A percentile compares a stretch with the other conserved stretches of the same genome.
Evolutionary conservation across 176 grass and related monocot species (phyloP).

Genomic region (Cenchrus americanus): DNA sequence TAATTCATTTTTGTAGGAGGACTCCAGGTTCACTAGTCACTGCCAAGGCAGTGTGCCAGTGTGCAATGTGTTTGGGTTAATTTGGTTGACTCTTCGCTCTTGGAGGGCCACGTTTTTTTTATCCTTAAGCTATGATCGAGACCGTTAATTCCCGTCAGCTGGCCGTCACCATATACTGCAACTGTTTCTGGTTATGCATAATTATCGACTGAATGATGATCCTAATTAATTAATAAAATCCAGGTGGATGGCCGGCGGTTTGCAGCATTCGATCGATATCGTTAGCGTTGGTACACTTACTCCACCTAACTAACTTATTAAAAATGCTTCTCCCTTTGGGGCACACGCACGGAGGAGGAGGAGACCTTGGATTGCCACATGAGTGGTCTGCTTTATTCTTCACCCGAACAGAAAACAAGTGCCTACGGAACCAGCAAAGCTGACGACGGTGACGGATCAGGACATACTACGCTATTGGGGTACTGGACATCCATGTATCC

Average conservation of each 20-base stretch:
- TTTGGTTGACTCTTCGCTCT: too few species aligned
- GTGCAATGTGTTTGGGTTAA: too few species aligned
- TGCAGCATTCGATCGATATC: slow-evolving; percentile 13
- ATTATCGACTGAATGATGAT: neutral
- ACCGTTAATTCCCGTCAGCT: too few species aligned
- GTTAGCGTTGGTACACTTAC: slow-evolving; percentile 33
- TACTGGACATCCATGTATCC: too few species aligned
- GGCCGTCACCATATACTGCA: too few species aligned
- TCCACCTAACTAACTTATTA: neutral
- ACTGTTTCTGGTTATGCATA: neutral
- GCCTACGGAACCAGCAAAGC: neutral
- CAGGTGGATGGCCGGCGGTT: neutral
- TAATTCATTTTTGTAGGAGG: too few species aligned
- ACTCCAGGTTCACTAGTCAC: too few species aligned
- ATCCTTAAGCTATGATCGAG: too few species aligned
- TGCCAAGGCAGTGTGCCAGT: too few species aligned
- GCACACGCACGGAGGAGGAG: neutral
- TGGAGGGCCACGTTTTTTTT: too few species aligned
- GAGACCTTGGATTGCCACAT: neutral
- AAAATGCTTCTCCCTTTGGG: neutral
- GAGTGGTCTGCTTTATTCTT: neutral
- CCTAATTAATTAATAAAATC: neutral
- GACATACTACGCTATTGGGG: too few species aligned
- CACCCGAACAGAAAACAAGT: neutral
- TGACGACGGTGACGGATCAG: neutral